Base-by-base conservation (phyloP, 2,329 filamentous ascomycete genomes). In the Pezicula rhizophila region DNA sequence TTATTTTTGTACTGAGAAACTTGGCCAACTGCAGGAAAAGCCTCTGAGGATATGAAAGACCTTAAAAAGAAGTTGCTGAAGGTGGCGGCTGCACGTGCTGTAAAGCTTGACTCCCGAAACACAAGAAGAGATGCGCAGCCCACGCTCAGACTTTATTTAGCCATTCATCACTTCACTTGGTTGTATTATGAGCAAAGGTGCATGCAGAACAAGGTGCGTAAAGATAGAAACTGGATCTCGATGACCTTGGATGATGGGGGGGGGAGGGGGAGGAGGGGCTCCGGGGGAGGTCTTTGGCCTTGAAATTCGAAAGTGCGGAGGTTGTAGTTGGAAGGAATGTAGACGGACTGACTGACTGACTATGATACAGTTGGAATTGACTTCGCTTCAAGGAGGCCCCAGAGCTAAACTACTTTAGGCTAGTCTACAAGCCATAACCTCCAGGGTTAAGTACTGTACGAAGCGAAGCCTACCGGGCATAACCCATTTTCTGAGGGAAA, bases 71-170 rank as follows among this genome's bases (percentile, higher is more conserved):
- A 31, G 11, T 10, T 2, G 4, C 28, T 31, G 8, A 31, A 31
- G 40, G 47, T 49, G 49, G 47, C 34, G 49, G 47, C 50, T 45
- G 49, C 51, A 52, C 50, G 48, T 54, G 47, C 28, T 34, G 35
- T 39, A 20, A 35, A 39, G 25, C 42, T 26, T 35, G 15, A 34
- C 33, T 18, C 17, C n/a, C 49, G 42, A 50, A 50, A 50, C 47
- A 25, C 39, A 33, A 10, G 28, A 25, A 33, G 45, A 48, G 45
- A 48, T 46, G 20, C 26, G 33, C 10, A 15, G 35, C 5, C 8
- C n/a, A 42, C 26, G 12, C 42, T 39, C 46, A 42, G 46, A 43
- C 46, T 14, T n/a, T n/a, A n/a, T n/a, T n/a, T 20, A 33, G 43
- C 44, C 43, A 23, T 33, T 8, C 47, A 40, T 41, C 15, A 38